Conservation (phyloP, 2,329 filamentous ascomycete species). For the Fusarium fracticaudum region DNA sequence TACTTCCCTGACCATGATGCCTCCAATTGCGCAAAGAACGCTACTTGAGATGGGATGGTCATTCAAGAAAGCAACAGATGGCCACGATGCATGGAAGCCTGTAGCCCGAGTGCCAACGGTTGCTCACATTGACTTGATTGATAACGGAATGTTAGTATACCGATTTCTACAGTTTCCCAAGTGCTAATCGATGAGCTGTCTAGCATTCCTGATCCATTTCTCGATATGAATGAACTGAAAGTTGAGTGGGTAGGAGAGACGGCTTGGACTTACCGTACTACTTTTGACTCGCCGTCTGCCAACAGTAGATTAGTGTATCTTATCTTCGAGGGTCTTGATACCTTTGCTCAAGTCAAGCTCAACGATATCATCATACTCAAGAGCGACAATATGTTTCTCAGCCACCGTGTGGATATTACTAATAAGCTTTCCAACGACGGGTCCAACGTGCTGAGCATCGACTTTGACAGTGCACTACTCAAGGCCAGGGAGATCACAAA, state of each 20-base stretch:
- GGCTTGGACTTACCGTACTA: background rate
- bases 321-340: background rate
- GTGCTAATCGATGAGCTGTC: background rate
- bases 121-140: conserved; percentile 13
- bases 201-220: background rate
- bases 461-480: background rate
- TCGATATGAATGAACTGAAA: background rate
- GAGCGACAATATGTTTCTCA: conserved; percentile 3
- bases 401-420: background rate
- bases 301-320: background rate
- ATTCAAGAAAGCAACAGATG: background rate
- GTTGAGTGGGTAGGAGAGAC: background rate
- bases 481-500: background rate
- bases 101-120: conserved; percentile 17
- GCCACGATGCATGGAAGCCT: background rate
- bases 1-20: background rate
- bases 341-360: background rate
- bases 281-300: background rate
- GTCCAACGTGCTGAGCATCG: background rate
- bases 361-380: background rate
- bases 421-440: background rate
- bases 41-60: conserved; percentile 2
- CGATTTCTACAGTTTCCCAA: rapidly evolving
- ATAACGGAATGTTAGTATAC: conserved; percentile 9
- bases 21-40: background rate